phyloP scores from a whole-genome alignment of 352 stramenopile genomes.

The Globisporangium abappressorium region DNA sequence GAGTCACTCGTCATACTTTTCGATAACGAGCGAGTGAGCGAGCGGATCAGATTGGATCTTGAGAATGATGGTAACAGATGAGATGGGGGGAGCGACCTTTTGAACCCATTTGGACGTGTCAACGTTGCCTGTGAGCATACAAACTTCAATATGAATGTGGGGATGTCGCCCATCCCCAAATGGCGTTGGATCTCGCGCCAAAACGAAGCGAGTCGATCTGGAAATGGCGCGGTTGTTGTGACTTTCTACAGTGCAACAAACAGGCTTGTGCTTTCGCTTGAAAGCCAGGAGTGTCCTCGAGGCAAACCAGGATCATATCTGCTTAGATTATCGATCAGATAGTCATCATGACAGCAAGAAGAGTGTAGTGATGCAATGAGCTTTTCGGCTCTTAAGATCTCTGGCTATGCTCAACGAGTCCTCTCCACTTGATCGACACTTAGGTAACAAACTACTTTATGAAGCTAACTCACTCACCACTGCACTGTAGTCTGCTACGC shows the following conservation, averaged over 20 bases:
- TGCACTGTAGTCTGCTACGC: constrained; percentile 3
- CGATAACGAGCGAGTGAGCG: too few species aligned
- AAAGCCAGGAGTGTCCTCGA: not conserved
- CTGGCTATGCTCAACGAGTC: not conserved
- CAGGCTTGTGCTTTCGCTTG: too few species aligned
- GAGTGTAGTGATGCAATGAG: not conserved
- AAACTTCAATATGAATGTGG: not conserved
- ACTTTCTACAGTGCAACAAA: not conserved
- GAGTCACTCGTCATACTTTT: not conserved
- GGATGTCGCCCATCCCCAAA: not conserved
- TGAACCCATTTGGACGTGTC: not conserved
- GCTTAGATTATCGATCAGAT: not conserved
- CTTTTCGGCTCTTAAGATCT: not conserved
- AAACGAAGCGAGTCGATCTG: not conserved
- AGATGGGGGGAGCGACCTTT: not conserved
- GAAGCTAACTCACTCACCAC: not conserved
- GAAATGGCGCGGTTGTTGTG: not conserved
- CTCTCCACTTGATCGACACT: not conserved
- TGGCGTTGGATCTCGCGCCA: too few species aligned
- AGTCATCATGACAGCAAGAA: not conserved
- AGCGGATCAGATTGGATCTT: too few species aligned
- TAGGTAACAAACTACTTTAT: not conserved
- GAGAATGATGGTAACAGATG: not conserved
- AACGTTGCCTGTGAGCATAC: not conserved
- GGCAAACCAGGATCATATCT: not conserved